Evolutionary conservation across 2,329 filamentous ascomycete species (phyloP), one percentile per base, ranked within the genome.

Genomic region (Coniella lustricola): DNA sequence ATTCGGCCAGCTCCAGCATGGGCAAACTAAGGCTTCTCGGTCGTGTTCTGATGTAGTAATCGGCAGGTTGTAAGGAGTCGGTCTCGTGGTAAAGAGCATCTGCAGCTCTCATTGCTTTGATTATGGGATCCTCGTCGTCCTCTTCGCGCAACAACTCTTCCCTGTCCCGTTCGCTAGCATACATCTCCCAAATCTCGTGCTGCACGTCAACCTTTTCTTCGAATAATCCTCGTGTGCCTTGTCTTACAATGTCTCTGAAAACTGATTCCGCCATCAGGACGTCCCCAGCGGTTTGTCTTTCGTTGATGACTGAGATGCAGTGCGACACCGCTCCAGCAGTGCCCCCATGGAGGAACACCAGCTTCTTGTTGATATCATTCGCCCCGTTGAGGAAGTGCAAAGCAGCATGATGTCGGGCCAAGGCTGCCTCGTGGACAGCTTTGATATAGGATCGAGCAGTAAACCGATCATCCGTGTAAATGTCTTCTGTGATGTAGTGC

Each of bases 281-380:
- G 55, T 79, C 67, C 2, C 76, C 77, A 34, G 68, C 58, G 1
- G 75, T 77, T 47, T 75, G 63, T 50, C 77, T 66, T 44, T 75
- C 62, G 60, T 73, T 74, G 44, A 84, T 80, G 25, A 68, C 66
- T 32, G 66, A 64, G 48, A 84, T 71, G 56, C 79, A 84, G 20
- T 73, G 64, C 5, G 72, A 63, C 46, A 75, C 73, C 1, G 79
- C 79, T 48, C 72, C 68, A 9, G 74, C 68, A 3, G 75, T 77
- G 9, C 81, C 79, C 3, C 80, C 81, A 45, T 80, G 73, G 62
- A 81, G 66, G 54, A 84, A 81, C 7, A 81, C 79, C 4, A 84
- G 60, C 49, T 73, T 72, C 54, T 74, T 79, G 50, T 71, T 70
- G 44, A 63, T 62, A 9, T 66, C 59, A 1, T 68, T 70, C 7